Evolutionary conservation across 2,329 filamentous ascomycete species (phyloP), one percentile per base, ranked within the genome.

Genomic region (Penicillium sp.): DNA sequence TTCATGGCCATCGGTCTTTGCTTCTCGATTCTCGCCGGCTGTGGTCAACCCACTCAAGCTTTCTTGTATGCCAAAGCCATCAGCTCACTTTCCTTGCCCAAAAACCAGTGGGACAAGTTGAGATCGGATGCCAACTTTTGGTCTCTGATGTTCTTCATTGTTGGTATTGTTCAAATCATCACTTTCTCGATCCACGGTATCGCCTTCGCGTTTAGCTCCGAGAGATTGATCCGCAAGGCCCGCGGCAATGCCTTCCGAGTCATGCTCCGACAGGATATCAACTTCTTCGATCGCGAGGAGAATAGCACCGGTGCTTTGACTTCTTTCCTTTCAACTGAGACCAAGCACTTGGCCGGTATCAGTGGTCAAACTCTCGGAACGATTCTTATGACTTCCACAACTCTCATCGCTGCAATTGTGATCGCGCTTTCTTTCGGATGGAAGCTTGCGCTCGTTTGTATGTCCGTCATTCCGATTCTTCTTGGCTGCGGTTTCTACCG

Each of bases 41-140:
- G 86, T 59, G 91, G 88, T 50, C 92, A 96, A 70, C 90, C 90
- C 11, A 85, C 83, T 0, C 84, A 87, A 68, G 83, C 89, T 62
- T 85, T 97, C 62, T 88, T 97, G 75, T 95, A 97, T 68, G 88
- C 92, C 67, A 96, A 97, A 75, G 84, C 91, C 57, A 92, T 97
- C 72, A 84, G 85, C 59, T 84, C 86, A 9, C 81, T 94, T 13
- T 84, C 87, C 8, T 76, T 87, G 21, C 84, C 80, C 27, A 74
- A 76, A 16, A 73, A 64, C 36, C 80, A 81, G 72, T 84, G 79
- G 41, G 74, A 70, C 31, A 74, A 85, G 53, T 81, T 95, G 51
- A 84, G 87, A 63, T 79, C 82, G 19, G 84, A 93, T 58, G 87
- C 89, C 21, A 85, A 91, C 69, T 96, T 96, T 72, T 97, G 91